phyloP scores from a whole-genome alignment of 1,284 basidiomycete species.

The Malassezia furfur region DNA sequence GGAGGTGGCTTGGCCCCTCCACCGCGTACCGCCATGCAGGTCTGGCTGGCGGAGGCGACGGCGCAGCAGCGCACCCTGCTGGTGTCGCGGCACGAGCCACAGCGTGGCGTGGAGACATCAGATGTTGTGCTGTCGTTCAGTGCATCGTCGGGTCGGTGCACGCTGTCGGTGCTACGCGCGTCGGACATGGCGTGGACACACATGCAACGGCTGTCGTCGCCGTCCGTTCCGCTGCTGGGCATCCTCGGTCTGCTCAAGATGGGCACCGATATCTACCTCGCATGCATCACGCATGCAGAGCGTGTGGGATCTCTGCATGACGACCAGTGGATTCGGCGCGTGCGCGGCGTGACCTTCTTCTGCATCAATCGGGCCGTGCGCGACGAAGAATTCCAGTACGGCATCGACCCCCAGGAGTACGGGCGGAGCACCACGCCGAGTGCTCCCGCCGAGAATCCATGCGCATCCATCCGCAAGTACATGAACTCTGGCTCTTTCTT shows the following conservation, averaged over 20 bases:
- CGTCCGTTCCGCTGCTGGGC: slow-evolving; percentile 5
- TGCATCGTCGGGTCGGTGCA: slow-evolving; percentile 3
- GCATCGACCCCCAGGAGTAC: slow-evolving; percentile 16
- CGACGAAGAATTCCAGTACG: slow-evolving; percentile 20
- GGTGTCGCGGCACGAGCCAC: slow-evolving; percentile 9
- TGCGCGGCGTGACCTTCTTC: slow-evolving; percentile 36
- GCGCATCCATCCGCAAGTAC: slow-evolving; percentile 78
- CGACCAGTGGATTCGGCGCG: slow-evolving; percentile 25
- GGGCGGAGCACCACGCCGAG: slow-evolving; percentile 21
- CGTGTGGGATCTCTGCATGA: slow-evolving; percentile 30
- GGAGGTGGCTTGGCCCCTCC: not conserved
- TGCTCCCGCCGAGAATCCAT: slow-evolving; percentile 64
- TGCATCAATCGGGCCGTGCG: slow-evolving; percentile 34
- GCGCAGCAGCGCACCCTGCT: slow-evolving; percentile 8
- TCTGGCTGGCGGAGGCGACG: slow-evolving; percentile 12
- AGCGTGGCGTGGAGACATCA: not conserved
- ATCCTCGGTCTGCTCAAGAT: slow-evolving; percentile 10
- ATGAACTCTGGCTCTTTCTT: slow-evolving; percentile 87
- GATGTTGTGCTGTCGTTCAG: slow-evolving; percentile 6
- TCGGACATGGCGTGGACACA: not conserved
- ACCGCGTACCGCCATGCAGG: slow-evolving; percentile 7
- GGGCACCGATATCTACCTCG: slow-evolving; percentile 31
- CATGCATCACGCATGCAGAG: slow-evolving; percentile 26
- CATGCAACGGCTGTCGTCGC: not conserved
- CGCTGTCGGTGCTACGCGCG: slow-evolving; percentile 3